These are phyloP conservation scores for Paraconiothyrium brasiliense DNA, from an alignment of 2,329 filamentous ascomycete genomes.

Conservation along the genomic window DNA sequence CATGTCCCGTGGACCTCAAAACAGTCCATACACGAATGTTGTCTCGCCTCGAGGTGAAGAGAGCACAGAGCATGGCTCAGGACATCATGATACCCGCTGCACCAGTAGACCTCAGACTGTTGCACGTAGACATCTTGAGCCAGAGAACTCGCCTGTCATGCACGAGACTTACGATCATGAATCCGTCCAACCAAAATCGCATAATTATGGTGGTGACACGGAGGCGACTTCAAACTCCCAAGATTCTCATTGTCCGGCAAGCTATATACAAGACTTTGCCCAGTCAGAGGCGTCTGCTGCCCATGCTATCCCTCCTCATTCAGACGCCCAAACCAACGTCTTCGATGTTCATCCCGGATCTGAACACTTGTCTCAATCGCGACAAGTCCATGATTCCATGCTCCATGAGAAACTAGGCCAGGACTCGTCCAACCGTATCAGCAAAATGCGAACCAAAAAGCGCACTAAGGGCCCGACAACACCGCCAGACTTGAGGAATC, in stretches of 20 bases:
- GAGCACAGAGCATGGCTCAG: neutral
- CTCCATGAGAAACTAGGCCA: slow-evolving; percentile 13
- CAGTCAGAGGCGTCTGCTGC: neutral
- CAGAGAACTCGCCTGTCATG: neutral
- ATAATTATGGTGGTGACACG: neutral
- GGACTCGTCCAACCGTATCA: slow-evolving; percentile 9
- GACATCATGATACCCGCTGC: neutral
- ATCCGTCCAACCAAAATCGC: neutral
- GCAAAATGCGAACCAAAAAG: slow-evolving; percentile 14
- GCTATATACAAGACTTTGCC: neutral
- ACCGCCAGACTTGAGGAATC: neutral
- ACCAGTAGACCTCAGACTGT: neutral
- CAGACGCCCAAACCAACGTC: neutral
- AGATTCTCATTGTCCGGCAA: neutral
- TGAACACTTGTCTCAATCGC: neutral
- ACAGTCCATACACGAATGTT: neutral
- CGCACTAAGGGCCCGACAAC: neutral
- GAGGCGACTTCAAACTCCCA: neutral
- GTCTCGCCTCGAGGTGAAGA: neutral
- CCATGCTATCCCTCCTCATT: too few relatives aligned
- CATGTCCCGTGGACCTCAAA: neutral
- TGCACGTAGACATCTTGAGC: neutral
- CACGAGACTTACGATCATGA: neutral
- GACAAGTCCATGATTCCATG: neutral
- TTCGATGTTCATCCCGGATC: neutral